Base-by-base conservation (phyloP, 2,329 filamentous ascomycete genomes). In the Graphilbum fragrans region DNA sequence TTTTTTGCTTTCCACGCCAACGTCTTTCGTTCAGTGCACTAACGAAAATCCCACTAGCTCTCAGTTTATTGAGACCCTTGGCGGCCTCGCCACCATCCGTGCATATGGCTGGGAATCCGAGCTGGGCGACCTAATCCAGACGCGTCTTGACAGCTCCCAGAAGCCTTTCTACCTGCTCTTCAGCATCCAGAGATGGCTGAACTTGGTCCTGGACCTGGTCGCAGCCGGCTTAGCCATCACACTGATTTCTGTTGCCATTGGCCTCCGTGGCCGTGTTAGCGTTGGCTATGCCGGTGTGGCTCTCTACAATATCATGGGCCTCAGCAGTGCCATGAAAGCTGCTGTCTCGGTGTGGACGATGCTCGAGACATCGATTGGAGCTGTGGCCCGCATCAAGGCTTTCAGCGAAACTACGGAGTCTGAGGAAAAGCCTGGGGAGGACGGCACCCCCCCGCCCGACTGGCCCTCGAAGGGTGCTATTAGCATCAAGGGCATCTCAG, bases 151-250 rank as follows among this genome's bases (percentile, higher is more conserved):
- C 43, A 54, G 54, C 7, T 73, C 72, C 0, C 74, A 78, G 47
- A 55, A 59, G n/a, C 72, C 74, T 0, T 72, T 68, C 35, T 79
- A 79, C 48, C 60, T 76, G 0, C 59, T 78, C 8, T 68, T 63
- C 42, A 65, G 66, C 29, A 64, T 76, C 5, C 75, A 79, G 50
- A 62, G 69, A 29, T 78, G 74, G 73, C 53, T 65, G 5, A 56
- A 52, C 3, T 47, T 64, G 3, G 58, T 61, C 3, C 47, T 64
- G 7, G 55, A 62, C 34, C 46, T 65, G 12, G 41, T 61, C 9
- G 57, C 63, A 2, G 55, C 55, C 8, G 54, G 50, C 9, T 38
- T 63, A 1, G 59, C 59, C 2, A 49, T 56, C 3, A 41, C 58
- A 18, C 46, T 64, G 25, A 53, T 58, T 12, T 48, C 56, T 0